Evolutionary conservation across 2,329 filamentous ascomycete species (phyloP).

Genomic region (Diaporthe humulicola): DNA sequence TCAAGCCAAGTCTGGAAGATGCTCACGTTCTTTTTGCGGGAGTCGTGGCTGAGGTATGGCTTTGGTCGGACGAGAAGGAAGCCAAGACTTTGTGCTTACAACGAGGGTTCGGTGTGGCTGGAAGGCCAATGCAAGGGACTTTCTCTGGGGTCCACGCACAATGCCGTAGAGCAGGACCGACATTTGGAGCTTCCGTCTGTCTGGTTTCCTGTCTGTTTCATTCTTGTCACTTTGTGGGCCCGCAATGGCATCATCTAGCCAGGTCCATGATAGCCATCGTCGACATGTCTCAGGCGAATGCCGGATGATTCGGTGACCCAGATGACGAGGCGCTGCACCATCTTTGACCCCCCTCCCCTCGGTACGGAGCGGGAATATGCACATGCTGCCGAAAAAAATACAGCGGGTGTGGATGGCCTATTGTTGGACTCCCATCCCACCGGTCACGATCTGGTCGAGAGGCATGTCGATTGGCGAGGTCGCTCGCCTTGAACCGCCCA

Average conservation of each 20-base stretch:
- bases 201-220: not conserved
- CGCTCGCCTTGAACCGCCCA: not conserved
- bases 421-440: not conserved
- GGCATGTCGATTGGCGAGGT: constrained; percentile 1
- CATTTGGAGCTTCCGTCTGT: not conserved
- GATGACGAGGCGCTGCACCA: constrained; percentile 11
- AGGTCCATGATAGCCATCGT: not conserved
- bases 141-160: constrained; percentile 12
- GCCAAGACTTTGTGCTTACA: constrained; percentile 25
- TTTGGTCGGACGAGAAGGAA: constrained; percentile 29
- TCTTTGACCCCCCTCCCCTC: not conserved
- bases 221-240: not conserved
- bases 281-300: constrained; percentile 4
- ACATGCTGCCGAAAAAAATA: not conserved
- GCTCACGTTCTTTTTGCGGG: not conserved
- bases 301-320: constrained; percentile 5
- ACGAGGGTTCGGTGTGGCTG: constrained; percentile 33
- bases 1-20: constrained; percentile 8
- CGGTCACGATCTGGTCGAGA: not conserved
- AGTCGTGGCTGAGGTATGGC: constrained; percentile 33
- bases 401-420: not conserved
- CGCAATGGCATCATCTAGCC: not conserved
- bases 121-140: constrained; percentile 30
- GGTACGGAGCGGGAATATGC: not conserved
- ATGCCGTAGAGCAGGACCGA: not conserved